phyloP scores from a whole-genome alignment of 768 basidiomycete genomes.

The Phylloporus sp. region DNA sequence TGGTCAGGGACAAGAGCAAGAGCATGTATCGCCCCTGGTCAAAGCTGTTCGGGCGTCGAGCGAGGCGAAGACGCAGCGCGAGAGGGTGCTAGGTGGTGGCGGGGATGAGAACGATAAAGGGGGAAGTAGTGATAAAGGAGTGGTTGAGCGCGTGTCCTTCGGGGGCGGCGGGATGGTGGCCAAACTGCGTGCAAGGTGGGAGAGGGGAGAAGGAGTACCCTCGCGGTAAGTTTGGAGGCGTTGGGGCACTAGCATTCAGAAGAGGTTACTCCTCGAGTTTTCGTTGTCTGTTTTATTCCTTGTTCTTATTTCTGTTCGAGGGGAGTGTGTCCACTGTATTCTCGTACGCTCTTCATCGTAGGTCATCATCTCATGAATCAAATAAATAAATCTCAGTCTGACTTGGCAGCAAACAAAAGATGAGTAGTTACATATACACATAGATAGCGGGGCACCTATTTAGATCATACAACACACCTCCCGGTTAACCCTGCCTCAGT shows the following conservation, averaged over 20 bases:
- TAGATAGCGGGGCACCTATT: neutral
- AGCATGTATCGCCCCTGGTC: neutral
- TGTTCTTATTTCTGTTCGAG: neutral
- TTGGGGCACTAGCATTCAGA: neutral
- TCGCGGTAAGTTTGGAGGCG: neutral
- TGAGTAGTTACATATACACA: neutral
- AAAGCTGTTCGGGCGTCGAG: slow-evolving; percentile 2
- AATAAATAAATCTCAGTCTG: neutral
- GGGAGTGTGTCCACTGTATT: neutral
- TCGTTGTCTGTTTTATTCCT: neutral
- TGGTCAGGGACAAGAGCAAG: neutral
- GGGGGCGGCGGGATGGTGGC: slow-evolving; percentile 16
- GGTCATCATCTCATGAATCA: neutral
- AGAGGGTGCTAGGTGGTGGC: neutral
- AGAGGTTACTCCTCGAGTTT: neutral
- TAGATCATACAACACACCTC: neutral
- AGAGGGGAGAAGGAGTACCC: neutral
- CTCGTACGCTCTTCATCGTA: neutral
- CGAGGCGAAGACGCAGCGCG: slow-evolving; percentile 1
- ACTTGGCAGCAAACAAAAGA: neutral
- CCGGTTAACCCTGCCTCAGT: neutral
- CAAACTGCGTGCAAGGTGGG: slow-evolving; percentile 21
- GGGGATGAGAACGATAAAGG: neutral
- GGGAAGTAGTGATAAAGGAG: neutral
- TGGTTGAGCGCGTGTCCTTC: slow-evolving; percentile 1